Percentiles rank a stretch among this genome's conserved stretches.
These are phyloP conservation scores for Inga oerstediana DNA, from an alignment of 306 rosid species.

Conservation along the genomic window DNA sequence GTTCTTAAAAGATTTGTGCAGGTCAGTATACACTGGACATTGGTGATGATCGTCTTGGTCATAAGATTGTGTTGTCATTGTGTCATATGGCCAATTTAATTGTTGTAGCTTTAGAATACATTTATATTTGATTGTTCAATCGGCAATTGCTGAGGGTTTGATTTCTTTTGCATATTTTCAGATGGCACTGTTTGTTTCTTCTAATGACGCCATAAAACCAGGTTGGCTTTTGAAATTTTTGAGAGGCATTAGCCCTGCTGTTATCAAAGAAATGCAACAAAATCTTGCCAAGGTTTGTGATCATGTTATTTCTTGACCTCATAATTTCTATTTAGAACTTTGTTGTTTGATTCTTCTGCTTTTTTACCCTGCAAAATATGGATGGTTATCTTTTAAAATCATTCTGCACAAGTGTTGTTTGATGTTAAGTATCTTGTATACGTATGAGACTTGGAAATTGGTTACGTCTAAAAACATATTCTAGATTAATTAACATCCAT, in stretches of 20 bases:
- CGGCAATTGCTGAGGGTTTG: slow-evolving; percentile 21
- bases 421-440: neutral
- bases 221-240: slow-evolving; percentile 81
- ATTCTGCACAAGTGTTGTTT: neutral
- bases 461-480: neutral
- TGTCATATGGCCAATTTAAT: slow-evolving; percentile 23
- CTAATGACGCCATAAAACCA: slow-evolving; percentile 67
- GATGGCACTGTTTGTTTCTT: slow-evolving; percentile 72
- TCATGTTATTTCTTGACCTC: slow-evolving; percentile 10
- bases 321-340: neutral
- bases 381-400: neutral
- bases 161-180: slow-evolving; percentile 36
- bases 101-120: slow-evolving; percentile 19
- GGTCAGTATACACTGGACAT: neutral
- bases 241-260: slow-evolving; percentile 53
- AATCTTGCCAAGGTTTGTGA: slow-evolving; percentile 81
- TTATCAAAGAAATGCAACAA: slow-evolving; percentile 65
- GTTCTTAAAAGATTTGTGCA: neutral
- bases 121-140: slow-evolving; percentile 20
- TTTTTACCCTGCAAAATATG: slow-evolving; percentile 1
- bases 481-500: neutral
- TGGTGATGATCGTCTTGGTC: neutral
- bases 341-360: slow-evolving; percentile 8
- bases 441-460: neutral
- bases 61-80: slow-evolving; percentile 3